These are phyloP conservation scores for Barnettozyma hawaiiensis DNA, from an alignment of 1,139 yeast species.

Conservation along the genomic window DNA sequence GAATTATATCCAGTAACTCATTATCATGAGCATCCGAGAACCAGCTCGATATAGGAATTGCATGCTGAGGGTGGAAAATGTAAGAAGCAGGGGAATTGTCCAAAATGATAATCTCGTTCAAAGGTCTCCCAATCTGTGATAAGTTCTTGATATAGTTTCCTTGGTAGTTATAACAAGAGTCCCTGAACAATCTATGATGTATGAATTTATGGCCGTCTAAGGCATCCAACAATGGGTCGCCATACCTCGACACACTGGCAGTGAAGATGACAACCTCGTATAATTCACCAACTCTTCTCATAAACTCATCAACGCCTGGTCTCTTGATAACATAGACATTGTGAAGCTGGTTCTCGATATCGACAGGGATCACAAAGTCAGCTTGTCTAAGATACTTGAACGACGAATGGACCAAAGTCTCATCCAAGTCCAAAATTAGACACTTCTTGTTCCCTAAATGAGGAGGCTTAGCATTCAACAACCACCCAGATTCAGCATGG, in stretches of 20 bases:
- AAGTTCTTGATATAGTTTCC: constrained; percentile 93
- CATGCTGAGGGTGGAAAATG: constrained; percentile 95
- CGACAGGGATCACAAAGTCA: constrained; percentile 91
- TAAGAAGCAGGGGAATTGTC: constrained; percentile 98
- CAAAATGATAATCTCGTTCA: constrained; percentile 77
- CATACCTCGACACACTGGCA: constrained; percentile 91
- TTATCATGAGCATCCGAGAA: constrained; percentile 97
- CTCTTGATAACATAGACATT: constrained; percentile 94
- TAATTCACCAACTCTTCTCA: constrained; percentile 74
- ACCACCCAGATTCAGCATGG: constrained; percentile 54
- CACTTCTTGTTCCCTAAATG: constrained; percentile 62
- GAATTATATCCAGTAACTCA: constrained; percentile 85
- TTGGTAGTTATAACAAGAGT: constrained; percentile 71
- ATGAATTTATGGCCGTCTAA: constrained; percentile 67
- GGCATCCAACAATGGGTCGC: constrained; percentile 89
- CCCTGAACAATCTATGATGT: constrained; percentile 91
- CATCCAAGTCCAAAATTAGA: constrained; percentile 87
- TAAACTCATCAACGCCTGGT: constrained; percentile 96
- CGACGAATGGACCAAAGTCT: constrained; percentile 92
- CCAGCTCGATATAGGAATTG: constrained; percentile 98
- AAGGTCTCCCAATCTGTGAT: constrained; percentile 89
- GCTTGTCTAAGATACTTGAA: constrained; percentile 89
- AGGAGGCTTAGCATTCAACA: constrained; percentile 51
- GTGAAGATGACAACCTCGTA: constrained; percentile 96
- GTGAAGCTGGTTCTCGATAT: constrained; percentile 84